Conservation (phyloP, 352 stramenopile genomes). For the Globisporangium acanthophoron region DNA sequence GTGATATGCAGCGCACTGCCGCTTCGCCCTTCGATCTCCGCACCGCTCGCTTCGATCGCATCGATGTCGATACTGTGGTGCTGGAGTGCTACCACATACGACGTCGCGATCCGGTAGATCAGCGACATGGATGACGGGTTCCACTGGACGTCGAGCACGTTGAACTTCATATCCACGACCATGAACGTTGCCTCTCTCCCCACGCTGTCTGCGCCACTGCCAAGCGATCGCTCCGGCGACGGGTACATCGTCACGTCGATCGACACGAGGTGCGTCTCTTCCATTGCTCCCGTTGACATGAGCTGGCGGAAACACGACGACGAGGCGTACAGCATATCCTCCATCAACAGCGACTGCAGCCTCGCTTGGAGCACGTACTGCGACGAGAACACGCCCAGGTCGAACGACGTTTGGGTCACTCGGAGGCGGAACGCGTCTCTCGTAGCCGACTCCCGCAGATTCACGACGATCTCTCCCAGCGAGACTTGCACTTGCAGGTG, state of each 20-base stretch:
- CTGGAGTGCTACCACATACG: constrained; percentile 51
- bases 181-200: constrained; percentile 20
- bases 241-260: constrained; percentile 46
- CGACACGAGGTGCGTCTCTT: constrained; percentile 34
- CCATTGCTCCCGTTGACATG: constrained; percentile 43
- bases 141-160: constrained; percentile 76
- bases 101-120: constrained; percentile 62
- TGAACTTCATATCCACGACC: constrained; percentile 54
- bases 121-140: constrained; percentile 79
- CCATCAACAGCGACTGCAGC: constrained; percentile 55
- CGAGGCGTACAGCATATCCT: constrained; percentile 54
- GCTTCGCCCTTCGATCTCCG: not conserved
- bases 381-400: constrained; percentile 33
- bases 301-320: constrained; percentile 53
- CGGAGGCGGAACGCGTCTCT: constrained; percentile 52
- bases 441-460: constrained; percentile 36
- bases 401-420: constrained; percentile 41
- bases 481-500: constrained; percentile 43
- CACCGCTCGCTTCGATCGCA: not conserved
- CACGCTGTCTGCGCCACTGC: not conserved
- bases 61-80: constrained; percentile 18
- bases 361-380: constrained; percentile 45
- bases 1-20: not conserved
- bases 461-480: constrained; percentile 45
- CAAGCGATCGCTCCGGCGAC: not conserved